Conservation (phyloP, 202 grass and related monocot species). For the Digitaria exilis region DNA sequence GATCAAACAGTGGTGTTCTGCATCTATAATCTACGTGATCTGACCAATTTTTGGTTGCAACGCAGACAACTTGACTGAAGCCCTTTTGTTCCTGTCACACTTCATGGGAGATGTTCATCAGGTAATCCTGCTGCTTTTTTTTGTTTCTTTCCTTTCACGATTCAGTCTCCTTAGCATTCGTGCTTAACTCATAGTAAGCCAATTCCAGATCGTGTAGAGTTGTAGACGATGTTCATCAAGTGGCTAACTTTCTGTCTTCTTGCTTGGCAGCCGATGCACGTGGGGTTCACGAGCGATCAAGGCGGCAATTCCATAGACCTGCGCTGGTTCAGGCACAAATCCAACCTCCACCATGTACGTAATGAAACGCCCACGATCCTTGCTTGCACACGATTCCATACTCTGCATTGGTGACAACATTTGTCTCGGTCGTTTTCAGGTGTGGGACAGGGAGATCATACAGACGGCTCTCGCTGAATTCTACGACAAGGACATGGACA, state of each 20-base stretch:
- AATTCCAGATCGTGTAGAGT: background rate
- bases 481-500: conserved; percentile 64
- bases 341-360: conserved; percentile 92
- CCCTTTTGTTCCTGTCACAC: conserved; percentile 81
- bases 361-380: background rate
- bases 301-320: conserved; percentile 79
- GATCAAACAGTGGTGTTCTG: background rate
- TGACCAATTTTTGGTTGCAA: background rate
- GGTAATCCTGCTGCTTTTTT: conserved; percentile 22
- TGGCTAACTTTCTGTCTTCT: background rate
- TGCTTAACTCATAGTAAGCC: too few relatives aligned
- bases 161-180: background rate
- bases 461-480: conserved; percentile 62
- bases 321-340: conserved; percentile 77
- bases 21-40: background rate
- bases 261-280: conserved; percentile 88
- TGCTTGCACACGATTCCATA: background rate
- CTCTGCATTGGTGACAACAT: background rate
- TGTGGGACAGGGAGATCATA: conserved; percentile 95
- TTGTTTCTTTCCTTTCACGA: too few relatives aligned
- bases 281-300: conserved; percentile 82
- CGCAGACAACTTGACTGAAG: conserved; percentile 90
- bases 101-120: conserved; percentile 99
- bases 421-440: conserved; percentile 40
- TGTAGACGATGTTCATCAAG: background rate